Evolutionary conservation across 2,329 filamentous ascomycete genomes (phyloP).

Genomic region (Lecanicillium sp.): DNA sequence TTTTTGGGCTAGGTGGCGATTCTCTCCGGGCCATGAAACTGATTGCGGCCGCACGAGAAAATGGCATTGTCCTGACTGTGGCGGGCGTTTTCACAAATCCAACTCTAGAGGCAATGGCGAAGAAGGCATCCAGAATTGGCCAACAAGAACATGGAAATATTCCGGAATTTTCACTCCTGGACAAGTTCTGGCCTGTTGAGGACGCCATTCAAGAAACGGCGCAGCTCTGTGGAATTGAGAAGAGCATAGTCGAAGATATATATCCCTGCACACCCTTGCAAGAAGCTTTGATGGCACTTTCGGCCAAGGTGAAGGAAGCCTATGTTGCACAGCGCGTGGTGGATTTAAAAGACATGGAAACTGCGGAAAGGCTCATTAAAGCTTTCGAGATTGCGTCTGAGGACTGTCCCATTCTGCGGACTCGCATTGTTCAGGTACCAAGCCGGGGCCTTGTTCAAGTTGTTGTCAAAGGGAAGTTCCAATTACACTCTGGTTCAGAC

Average conservation of each 20-base stretch:
- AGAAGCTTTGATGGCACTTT: slow-evolving; percentile 45
- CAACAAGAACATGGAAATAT: slow-evolving; percentile 18
- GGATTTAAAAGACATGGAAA: slow-evolving; percentile 26
- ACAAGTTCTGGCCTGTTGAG: slow-evolving; percentile 22
- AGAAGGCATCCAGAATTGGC: slow-evolving; percentile 15
- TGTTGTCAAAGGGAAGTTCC: slow-evolving; percentile 31
- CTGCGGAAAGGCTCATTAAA: slow-evolving; percentile 27
- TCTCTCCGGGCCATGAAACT: slow-evolving; percentile 44
- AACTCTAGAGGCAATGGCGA: slow-evolving; percentile 34
- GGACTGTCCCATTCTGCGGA: slow-evolving; percentile 35
- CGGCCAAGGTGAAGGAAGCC: slow-evolving; percentile 39
- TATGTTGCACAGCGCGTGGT: slow-evolving; percentile 45
- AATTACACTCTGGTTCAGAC: slow-evolving; percentile 23
- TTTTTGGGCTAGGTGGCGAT: slow-evolving; percentile 41
- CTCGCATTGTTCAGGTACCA: slow-evolving; percentile 38
- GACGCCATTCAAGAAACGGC: slow-evolving; percentile 28
- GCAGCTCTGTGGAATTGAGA: slow-evolving; percentile 29
- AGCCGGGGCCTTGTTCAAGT: slow-evolving; percentile 37
- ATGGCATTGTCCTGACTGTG: slow-evolving; percentile 32
- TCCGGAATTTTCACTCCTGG: slow-evolving; percentile 31
- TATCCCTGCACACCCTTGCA: slow-evolving; percentile 48
- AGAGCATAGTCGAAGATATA: slow-evolving; percentile 34
- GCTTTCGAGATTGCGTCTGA: slow-evolving; percentile 32
- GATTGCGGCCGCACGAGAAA: slow-evolving; percentile 32
- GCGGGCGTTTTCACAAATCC: slow-evolving; percentile 37